Evolutionary conservation across 2,329 filamentous ascomycete species (phyloP), one percentile per base, ranked within the genome.

Genomic region (Colletotrichum tabaci): DNA sequence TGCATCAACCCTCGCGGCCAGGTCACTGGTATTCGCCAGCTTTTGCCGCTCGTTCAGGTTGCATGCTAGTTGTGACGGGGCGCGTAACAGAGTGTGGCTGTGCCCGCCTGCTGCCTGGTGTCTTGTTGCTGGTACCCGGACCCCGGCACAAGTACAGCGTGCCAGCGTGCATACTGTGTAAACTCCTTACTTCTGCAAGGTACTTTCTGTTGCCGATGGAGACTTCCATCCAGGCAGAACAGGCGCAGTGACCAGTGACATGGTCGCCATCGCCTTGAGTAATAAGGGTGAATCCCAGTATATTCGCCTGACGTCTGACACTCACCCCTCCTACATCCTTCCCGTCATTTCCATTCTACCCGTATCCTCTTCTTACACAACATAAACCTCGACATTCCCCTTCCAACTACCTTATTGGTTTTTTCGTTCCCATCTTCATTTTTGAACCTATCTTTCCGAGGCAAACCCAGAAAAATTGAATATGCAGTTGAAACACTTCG

Each of bases 71-170:
- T 38, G 50, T 50, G 18, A 5, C 9, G 15, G 23, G 3, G 38
- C 35, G 38, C 40, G 56, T 42, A 21, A 53, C 42, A 49, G 38
- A 21, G 44, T 15, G 69, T 72, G 69, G 69, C 69, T 72, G 69
- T 69, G 69, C 50, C 68, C 44, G 57, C 68, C 69, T 72, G 69
- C 69, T 72, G 69, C 69, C 65, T 71, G 18, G 26, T 46, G 61
- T 16, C 35, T 46, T 46, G 55, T 26, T 26, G 66, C 38, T 38
- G 30, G 30, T 56, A 57, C 26, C 64, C 61, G 12, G 30, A 16
- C 38, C 61, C 44, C 46, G 52, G 53, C 30, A 13, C 30, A 15
- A 13, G 18, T 38, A 26, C 23, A 16, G 26, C 44, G 49, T 16
- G 12, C 13, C 35, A 38, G 35, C 35, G 35, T 38, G 35, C 9